Evolutionary conservation across 208 protist genomes (phyloP), one percentile per base, ranked within the genome.

Genomic region (Leishmania braziliensis): DNA sequence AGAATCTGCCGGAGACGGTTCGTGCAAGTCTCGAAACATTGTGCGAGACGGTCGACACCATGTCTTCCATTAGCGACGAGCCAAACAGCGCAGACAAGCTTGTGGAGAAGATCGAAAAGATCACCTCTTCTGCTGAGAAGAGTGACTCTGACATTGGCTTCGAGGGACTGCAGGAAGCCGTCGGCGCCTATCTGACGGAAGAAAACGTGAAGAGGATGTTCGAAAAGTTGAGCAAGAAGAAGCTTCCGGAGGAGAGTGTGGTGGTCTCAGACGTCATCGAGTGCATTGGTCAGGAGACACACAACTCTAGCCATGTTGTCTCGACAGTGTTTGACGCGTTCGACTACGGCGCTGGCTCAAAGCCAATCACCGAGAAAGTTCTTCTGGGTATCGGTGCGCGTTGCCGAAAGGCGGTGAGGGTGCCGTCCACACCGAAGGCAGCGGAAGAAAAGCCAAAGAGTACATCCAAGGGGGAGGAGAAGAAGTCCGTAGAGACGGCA

Each of bases 311-410:
- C 33, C 95, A 98, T 85, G 88, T 93, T 60, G 92, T 98, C 53
- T 98, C 95, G 20, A 98, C 88, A 53, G 83, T 98, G 39, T 96
- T 98, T 85, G 95, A 98, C 79, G 91, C 92, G 1, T 96, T 98
- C 77, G 95, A 98, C 85, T 96, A 94, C 81, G 90, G 89, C 69
- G 90, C 89, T 3, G 95, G 95, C 70, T 91, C 90, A 16, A 96
- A 95, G 83, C 86, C 92, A 12, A 96, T 98, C 77, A 92, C 93
- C 10, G 90, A 98, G 71, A 86, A 88, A 53, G 90, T 86, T 58
- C 84, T 98, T 16, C 51, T 95, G 39, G 89, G 92, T 71, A 96
- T 98, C 76, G 93, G 93, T 50, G 95, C 95, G 46, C 93, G 95
- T 79, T 96, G 93, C 83, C 93, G 92, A 50, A 91, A 91, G 56